Evolutionary conservation across 768 basidiomycete species (phyloP).

Genomic region (Sporobolomyces roseus): DNA sequence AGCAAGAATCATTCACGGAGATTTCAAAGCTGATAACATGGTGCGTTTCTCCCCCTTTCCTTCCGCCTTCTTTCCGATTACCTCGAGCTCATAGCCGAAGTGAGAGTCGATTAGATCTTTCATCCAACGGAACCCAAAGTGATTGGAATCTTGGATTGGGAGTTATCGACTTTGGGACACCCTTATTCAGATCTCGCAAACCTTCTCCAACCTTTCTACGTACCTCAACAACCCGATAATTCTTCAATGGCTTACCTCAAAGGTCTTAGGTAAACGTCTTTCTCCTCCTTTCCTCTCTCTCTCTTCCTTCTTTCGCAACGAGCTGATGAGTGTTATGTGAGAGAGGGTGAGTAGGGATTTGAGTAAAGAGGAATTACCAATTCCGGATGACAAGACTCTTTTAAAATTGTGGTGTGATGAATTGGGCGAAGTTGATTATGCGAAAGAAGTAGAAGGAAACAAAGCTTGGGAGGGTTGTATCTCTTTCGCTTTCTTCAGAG

Average conservation of each 20-base stretch:
- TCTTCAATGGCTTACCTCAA: constrained; percentile 20
- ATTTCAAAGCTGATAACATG: constrained; percentile 97
- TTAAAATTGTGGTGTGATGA: constrained; percentile 37
- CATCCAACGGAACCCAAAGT: constrained; percentile 86
- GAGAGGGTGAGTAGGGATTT: neutral
- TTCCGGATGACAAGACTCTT: constrained; percentile 36
- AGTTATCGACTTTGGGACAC: constrained; percentile 72
- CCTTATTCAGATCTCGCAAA: constrained; percentile 84
- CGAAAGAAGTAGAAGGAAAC: neutral
- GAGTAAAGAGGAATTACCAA: constrained; percentile 24
- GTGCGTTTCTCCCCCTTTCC: constrained; percentile 50
- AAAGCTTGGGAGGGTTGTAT: constrained; percentile 33
- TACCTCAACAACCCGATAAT: constrained; percentile 30
- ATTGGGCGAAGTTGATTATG: constrained; percentile 13
- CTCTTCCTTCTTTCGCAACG: neutral
- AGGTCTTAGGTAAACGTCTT: constrained; percentile 16
- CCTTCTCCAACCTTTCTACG: constrained; percentile 75
- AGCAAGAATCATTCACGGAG: constrained; percentile 82
- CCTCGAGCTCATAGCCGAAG: neutral
- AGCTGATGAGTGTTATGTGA: neutral
- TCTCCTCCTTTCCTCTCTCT: neutral
- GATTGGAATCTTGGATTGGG: constrained; percentile 96
- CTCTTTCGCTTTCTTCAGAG: constrained; percentile 43
- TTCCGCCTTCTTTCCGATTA: neutral
- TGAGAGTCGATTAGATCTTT: constrained; percentile 54